phyloP scores from a whole-genome alignment of 768 basidiomycete species.

The Russula emetica region DNA sequence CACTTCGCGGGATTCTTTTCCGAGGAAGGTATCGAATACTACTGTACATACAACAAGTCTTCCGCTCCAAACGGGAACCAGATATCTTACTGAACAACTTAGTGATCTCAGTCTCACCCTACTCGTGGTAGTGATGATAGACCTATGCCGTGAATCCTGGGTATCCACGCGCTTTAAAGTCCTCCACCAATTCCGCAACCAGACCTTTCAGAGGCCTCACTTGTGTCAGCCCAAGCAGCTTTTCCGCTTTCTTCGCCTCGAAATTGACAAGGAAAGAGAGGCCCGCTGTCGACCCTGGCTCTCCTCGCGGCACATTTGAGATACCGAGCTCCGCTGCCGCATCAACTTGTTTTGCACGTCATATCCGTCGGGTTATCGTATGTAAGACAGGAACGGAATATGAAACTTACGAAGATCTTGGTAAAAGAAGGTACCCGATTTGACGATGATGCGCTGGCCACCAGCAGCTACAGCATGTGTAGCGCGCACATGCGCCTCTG shows the following conservation, averaged over 20 bases:
- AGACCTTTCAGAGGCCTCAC: slow-evolving; percentile 3
- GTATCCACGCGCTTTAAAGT: slow-evolving; percentile 20
- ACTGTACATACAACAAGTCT: too few relatives aligned
- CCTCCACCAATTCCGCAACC: slow-evolving; percentile 7
- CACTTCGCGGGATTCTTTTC: too few relatives aligned
- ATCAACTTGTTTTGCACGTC: too few relatives aligned
- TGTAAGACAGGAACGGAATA: neutral
- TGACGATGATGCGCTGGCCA: slow-evolving; percentile 18
- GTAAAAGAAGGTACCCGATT: slow-evolving; percentile 9
- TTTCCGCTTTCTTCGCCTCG: slow-evolving; percentile 12
- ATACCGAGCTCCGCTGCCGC: too few relatives aligned
- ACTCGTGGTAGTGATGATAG: too few relatives aligned
- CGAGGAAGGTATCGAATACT: too few relatives aligned
- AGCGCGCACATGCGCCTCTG: slow-evolving; percentile 17
- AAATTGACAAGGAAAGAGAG: neutral
- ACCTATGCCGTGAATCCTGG: slow-evolving; percentile 8
- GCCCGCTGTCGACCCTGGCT: too few relatives aligned
- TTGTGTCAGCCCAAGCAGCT: slow-evolving; percentile 10
- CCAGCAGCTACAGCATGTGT: slow-evolving; percentile 3
- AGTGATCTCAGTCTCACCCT: too few relatives aligned
- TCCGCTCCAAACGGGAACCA: too few relatives aligned
- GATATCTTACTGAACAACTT: too few relatives aligned
- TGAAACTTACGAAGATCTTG: slow-evolving; percentile 10
- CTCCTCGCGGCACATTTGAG: too few relatives aligned
- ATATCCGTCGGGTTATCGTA: neutral